phyloP scores from a whole-genome alignment of 495 filamentous ascomycete species.

The Penicillium samsonianum region DNA sequence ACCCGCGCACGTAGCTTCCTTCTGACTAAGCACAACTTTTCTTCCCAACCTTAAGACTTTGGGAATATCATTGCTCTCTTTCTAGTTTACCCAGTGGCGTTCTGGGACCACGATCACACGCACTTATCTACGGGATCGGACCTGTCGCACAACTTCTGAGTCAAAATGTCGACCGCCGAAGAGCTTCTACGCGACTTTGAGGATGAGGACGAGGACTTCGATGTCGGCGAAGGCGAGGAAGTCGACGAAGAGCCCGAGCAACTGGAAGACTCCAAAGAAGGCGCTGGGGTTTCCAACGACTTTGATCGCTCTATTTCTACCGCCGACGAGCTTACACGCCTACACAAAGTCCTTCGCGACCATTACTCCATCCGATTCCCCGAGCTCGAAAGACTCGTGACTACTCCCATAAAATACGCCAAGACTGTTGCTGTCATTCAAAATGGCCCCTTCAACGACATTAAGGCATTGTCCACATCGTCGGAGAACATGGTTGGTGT shows the following conservation, averaged over 20 bases:
- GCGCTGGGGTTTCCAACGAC: conserved; percentile 63
- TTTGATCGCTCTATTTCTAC: conserved; percentile 92
- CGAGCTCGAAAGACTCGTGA: conserved; percentile 92
- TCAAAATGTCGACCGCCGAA: conserved; percentile 47
- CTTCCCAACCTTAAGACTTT: neutral
- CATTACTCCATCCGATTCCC: conserved; percentile 94
- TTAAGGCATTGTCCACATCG: conserved; percentile 70
- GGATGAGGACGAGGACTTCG: conserved; percentile 40
- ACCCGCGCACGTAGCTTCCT: conserved; percentile 22
- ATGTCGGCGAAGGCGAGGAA: conserved; percentile 30
- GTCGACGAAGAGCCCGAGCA: conserved; percentile 29
- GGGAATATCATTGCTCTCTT: neutral
- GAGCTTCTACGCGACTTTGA: conserved; percentile 51
- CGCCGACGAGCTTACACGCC: conserved; percentile 85
- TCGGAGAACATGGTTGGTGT: conserved; percentile 72
- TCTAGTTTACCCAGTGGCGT: conserved; percentile 15
- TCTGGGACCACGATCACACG: conserved; percentile 1
- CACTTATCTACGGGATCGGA: neutral
- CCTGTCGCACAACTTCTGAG: neutral
- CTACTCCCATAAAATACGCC: conserved; percentile 90
- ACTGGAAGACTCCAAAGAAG: conserved; percentile 26
- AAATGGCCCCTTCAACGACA: conserved; percentile 89
- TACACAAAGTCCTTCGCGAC: conserved; percentile 94
- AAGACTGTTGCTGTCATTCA: conserved; percentile 92
- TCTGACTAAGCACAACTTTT: conserved; percentile 22